Conservation (phyloP, 441 rosid species). For the Isatis lusitanica region DNA sequence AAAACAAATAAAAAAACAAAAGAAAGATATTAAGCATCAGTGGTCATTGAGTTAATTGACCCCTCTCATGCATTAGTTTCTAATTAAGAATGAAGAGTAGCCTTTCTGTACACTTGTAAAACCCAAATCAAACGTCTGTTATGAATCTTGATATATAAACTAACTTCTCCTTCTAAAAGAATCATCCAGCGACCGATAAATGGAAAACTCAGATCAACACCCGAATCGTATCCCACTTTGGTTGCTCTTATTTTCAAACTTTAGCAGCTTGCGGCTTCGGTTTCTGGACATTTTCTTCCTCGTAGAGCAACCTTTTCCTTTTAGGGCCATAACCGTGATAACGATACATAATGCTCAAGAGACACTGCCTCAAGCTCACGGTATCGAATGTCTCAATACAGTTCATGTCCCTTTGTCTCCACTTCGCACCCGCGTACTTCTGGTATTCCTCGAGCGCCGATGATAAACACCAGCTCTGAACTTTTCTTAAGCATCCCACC, state of each 20-base stretch:
- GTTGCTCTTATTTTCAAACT: conserved; percentile 26
- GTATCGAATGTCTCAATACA: conserved; percentile 71
- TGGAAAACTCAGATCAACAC: background rate
- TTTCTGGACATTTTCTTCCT: conserved; percentile 53
- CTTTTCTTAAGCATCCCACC: conserved; percentile 88
- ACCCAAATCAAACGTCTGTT: background rate
- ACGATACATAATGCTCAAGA: conserved; percentile 66
- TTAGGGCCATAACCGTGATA: conserved; percentile 77
- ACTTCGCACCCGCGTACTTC: conserved; percentile 68
- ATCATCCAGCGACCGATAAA: conserved; percentile 3
- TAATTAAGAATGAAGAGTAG: background rate
- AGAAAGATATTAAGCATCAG: background rate
- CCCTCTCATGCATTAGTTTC: conserved; percentile 1
- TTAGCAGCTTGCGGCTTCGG: conserved; percentile 36
- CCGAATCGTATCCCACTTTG: background rate
- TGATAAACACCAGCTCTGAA: conserved; percentile 83
- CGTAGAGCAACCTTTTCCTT: conserved; percentile 68
- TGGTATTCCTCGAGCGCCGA: conserved; percentile 77
- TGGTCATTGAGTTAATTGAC: conserved; percentile 14
- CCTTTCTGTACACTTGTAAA: conserved; percentile 3
- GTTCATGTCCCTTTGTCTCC: conserved; percentile 58
- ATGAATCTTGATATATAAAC: background rate
- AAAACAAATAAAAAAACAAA: background rate
- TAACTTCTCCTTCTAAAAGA: conserved; percentile 9
- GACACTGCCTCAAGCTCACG: conserved; percentile 57